Conservation (phyloP, 2,329 filamentous ascomycete species). For the Aspergillus novoparasiticus region DNA sequence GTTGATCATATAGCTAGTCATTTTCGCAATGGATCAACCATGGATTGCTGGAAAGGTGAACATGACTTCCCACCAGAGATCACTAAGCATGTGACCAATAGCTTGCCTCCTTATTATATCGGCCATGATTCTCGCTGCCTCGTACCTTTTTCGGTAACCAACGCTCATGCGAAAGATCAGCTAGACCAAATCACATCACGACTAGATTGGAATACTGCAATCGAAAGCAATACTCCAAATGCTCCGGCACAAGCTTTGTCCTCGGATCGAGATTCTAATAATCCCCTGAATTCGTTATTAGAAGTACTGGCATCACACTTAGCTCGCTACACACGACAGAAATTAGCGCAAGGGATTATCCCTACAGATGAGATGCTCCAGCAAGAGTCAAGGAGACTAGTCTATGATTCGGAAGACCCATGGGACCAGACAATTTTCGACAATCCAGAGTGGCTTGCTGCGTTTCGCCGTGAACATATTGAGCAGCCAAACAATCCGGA, state of each 20-base stretch:
- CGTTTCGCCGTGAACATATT: constrained; percentile 17
- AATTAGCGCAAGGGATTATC: constrained; percentile 26
- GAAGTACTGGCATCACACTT: constrained; percentile 21
- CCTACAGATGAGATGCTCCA: constrained; percentile 56
- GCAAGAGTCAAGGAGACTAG: constrained; percentile 46
- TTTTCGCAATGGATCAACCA: constrained; percentile 53
- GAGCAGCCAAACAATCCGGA: not conserved
- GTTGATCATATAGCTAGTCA: constrained; percentile 55
- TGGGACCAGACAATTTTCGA: constrained; percentile 48
- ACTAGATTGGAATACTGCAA: not conserved
- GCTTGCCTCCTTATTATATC: constrained; percentile 26
- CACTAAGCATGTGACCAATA: constrained; percentile 18
- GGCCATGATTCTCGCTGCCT: constrained; percentile 20
- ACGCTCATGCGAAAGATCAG: constrained; percentile 18
- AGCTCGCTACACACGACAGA: constrained; percentile 18
- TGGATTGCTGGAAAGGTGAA: constrained; percentile 58
- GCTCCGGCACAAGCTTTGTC: not conserved
- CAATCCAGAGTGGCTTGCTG: constrained; percentile 25
- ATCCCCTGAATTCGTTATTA: constrained; percentile 14
- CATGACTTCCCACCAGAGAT: constrained; percentile 42
- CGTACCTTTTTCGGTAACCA: constrained; percentile 25
- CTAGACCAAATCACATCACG: constrained; percentile 20
- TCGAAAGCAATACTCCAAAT: not conserved
- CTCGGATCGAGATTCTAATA: not conserved
- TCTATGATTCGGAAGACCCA: constrained; percentile 53